Evolutionary conservation across 2,329 filamentous ascomycete genomes (phyloP).

Genomic region (Phialemoniopsis sp.): DNA sequence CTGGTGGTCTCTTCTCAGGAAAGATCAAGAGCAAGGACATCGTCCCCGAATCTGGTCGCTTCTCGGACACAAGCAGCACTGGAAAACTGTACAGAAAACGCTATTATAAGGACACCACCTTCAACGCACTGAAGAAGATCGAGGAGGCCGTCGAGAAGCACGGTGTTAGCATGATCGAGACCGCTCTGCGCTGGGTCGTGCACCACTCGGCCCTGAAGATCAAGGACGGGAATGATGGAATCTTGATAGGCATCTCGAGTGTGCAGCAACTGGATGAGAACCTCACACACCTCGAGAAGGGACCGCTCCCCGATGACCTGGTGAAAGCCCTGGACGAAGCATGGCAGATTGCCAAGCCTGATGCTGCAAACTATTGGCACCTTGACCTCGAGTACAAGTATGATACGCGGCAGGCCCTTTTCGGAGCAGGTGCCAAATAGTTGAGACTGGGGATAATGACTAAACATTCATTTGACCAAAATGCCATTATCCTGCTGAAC

Average conservation of each 20-base stretch:
- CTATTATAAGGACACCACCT: conserved; percentile 66
- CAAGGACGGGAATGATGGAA: conserved; percentile 48
- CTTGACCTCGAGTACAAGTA: conserved; percentile 63
- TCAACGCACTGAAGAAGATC: conserved; percentile 62
- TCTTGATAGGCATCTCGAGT: conserved; percentile 57
- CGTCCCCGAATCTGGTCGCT: conserved; percentile 64
- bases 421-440: conserved; percentile 40
- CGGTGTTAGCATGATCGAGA: conserved; percentile 66
- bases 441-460: conserved; percentile 9
- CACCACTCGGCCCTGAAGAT: conserved; percentile 63
- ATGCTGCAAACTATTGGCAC: conserved; percentile 50
- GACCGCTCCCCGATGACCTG: conserved; percentile 73
- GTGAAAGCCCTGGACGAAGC: conserved; percentile 71
- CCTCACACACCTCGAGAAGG: conserved; percentile 57
- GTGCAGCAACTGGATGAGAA: conserved; percentile 54
- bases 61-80: conserved; percentile 46
- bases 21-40: conserved; percentile 68
- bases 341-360: conserved; percentile 63
- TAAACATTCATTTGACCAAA: no score
- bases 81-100: conserved; percentile 59
- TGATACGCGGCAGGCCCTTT: conserved; percentile 57
- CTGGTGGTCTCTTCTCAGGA: conserved; percentile 75
- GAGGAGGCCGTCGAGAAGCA: conserved; percentile 66
- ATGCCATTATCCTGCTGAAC: no score
- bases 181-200: conserved; percentile 67